Conservation (phyloP, 306 rosid species). For the Cicer judaicum region DNA sequence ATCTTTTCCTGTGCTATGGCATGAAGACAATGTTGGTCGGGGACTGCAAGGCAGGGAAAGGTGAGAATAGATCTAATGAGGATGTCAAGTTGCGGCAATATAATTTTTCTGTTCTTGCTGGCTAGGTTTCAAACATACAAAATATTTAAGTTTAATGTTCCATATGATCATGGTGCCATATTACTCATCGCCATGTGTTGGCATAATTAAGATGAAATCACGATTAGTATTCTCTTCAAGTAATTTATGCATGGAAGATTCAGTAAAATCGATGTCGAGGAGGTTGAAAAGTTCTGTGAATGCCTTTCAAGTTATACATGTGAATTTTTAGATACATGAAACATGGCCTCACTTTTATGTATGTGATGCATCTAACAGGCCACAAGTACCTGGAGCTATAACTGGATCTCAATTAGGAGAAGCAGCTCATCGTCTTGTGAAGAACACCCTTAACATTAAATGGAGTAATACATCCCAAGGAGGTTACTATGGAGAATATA, state of each 20-base stretch:
- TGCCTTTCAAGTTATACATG: slow-evolving; percentile 17
- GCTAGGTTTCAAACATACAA: not conserved
- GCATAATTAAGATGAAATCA: slow-evolving; percentile 6
- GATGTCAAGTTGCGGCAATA: slow-evolving; percentile 9
- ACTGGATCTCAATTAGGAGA: slow-evolving; percentile 88
- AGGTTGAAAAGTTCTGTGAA: slow-evolving; percentile 27
- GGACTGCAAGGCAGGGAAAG: slow-evolving; percentile 83
- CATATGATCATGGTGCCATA: slow-evolving; percentile 7
- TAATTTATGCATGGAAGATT: not conserved
- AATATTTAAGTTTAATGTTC: slow-evolving; percentile 30
- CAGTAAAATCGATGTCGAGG: slow-evolving; percentile 8
- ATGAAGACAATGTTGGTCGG: slow-evolving; percentile 75
- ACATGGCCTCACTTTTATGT: slow-evolving; percentile 31
- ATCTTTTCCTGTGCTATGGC: slow-evolving; percentile 84
- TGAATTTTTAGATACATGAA: slow-evolving; percentile 31
- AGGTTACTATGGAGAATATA: no score
- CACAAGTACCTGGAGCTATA: slow-evolving; percentile 78
- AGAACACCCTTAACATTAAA: slow-evolving; percentile 66
- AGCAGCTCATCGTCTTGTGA: slow-evolving; percentile 95
- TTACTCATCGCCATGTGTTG: slow-evolving; percentile 10
- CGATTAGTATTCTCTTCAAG: slow-evolving; percentile 24
- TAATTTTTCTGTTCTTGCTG: slow-evolving; percentile 24
- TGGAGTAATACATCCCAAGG: slow-evolving; percentile 58
- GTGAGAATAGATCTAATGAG: slow-evolving; percentile 51
- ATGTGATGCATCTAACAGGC: slow-evolving; percentile 59